Evolutionary conservation across 345 rosid species (phyloP), one percentile per base, ranked within the genome.

Genomic region (Capsella bursapastoris): DNA sequence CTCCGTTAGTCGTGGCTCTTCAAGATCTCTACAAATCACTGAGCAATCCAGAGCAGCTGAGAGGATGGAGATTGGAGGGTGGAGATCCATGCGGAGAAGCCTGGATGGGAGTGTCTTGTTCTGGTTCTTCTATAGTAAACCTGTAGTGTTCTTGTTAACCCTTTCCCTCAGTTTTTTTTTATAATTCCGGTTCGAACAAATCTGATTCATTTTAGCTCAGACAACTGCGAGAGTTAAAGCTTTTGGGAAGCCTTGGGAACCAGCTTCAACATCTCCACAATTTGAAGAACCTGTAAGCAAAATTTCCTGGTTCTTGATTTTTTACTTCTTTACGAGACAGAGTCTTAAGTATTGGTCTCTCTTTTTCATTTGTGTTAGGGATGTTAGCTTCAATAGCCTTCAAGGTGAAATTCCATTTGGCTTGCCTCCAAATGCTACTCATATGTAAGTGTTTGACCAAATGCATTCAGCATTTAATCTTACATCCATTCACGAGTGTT

Each of bases 91-190:
- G 97, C 64, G 75, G 78, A 32, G 93, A 89, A 75, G 80, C 79
- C 14, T 95, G 99, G 99, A 86, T 74, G n/a, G 97, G 97, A 74
- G 89, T 95, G 44, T 81, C 88, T 9, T 95, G 99, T 68, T 81
- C 82, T 25, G 95, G 90, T 16, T 81, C 97, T 8, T 88, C 93
- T 29, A 78, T 92, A 35, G 68, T 79, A 62, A 80, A 83, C 76
- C 82, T 95, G 99, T 95, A 86, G 78, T 51, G 31, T 22, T 66
- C 37, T 14, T 40, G 0, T 37, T 18, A 57, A 67, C 66, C 57
- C 59, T 63, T 70, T 56, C 63, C 44, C 14, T 66, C 73, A 10
- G 52, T 37, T 56, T 69, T 57, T n/a, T 60, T 38, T 1, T 2
- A 13, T 28, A 6, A 11, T 3, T 8, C 11, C 41, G 6, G 34